These are phyloP conservation scores for Pleurotus eryngii DNA, from an alignment of 768 basidiomycete species.

Conservation along the genomic window DNA sequence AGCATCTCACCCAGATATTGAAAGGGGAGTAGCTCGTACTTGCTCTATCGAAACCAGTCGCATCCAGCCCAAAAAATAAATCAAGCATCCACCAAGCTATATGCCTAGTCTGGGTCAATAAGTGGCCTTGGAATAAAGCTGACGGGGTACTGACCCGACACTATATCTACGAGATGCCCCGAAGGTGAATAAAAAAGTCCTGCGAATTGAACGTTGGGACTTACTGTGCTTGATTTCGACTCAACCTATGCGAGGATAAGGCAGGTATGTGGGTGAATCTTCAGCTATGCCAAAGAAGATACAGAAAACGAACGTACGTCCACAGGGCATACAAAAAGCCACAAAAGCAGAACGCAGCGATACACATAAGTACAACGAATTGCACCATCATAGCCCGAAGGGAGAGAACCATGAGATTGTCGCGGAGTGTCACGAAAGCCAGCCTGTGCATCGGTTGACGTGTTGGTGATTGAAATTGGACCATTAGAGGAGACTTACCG, in stretches of 20 bases:
- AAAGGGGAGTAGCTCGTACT: slow-evolving; percentile 42
- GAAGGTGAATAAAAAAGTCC: not conserved
- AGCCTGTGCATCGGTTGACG: slow-evolving; percentile 42
- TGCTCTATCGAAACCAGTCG: slow-evolving; percentile 80
- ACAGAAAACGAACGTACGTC: slow-evolving; percentile 58
- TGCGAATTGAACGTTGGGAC: slow-evolving; percentile 14
- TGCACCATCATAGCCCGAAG: slow-evolving; percentile 92
- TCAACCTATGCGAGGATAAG: slow-evolving; percentile 42
- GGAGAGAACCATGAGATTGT: slow-evolving; percentile 77
- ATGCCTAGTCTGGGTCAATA: slow-evolving; percentile 11
- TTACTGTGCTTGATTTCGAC: slow-evolving; percentile 57
- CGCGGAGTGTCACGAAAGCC: slow-evolving; percentile 86
- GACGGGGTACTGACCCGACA: slow-evolving; percentile 28
- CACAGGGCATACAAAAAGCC: slow-evolving; percentile 92
- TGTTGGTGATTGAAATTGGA: not conserved
- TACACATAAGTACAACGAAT: slow-evolving; percentile 78
- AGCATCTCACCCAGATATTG: not conserved
- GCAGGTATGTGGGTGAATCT: slow-evolving; percentile 1
- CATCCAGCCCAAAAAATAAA: slow-evolving; percentile 93
- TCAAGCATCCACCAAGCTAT: slow-evolving; percentile 97
- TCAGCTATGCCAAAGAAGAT: not conserved
- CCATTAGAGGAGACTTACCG: slow-evolving; percentile 38
- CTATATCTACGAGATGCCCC: slow-evolving; percentile 7
- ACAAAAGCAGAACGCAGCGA: slow-evolving; percentile 87
- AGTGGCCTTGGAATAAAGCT: slow-evolving; percentile 31